phyloP scores from a whole-genome alignment of 2,329 filamentous ascomycete genomes.

The Raffaelea albimanens region DNA sequence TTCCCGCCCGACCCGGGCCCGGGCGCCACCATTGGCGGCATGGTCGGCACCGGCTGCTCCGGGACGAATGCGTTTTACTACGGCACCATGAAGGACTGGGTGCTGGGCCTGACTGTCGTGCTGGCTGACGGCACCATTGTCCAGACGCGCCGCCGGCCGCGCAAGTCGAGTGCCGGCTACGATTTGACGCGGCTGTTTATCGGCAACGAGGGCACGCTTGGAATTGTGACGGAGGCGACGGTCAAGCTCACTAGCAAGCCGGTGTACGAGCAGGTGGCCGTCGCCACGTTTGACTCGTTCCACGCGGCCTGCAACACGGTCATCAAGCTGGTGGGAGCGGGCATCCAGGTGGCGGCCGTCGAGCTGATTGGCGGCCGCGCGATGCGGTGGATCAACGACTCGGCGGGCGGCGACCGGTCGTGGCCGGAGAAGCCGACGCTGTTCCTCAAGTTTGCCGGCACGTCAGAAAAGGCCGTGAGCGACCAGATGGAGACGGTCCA shows the following conservation, averaged over 20 bases:
- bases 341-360: conserved; percentile 4
- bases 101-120: conserved; percentile 48
- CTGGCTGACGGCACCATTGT: conserved; percentile 51
- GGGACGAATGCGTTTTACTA: conserved; percentile 58
- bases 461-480: conserved; percentile 50
- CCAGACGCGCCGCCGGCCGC: conserved; percentile 53
- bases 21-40: conserved; percentile 75
- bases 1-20: conserved; percentile 81
- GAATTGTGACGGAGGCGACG: conserved; percentile 25
- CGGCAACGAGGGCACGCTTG: conserved; percentile 62
- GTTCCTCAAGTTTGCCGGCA: conserved; percentile 69
- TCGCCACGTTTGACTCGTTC: conserved; percentile 50
- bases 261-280: conserved; percentile 54
- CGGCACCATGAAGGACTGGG: conserved; percentile 70
- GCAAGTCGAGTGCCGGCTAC: conserved; percentile 63
- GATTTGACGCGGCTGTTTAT: conserved; percentile 61
- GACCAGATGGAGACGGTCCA: conserved; percentile 49
- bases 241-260: conserved; percentile 59
- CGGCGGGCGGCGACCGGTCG: conserved; percentile 31
- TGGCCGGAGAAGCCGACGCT: conserved; percentile 65
- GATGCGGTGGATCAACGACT: conserved; percentile 4
- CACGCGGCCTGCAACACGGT: conserved; percentile 55
- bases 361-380: conserved; percentile 1
- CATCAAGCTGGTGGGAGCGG: conserved; percentile 47
- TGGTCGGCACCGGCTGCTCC: conserved; percentile 55